phyloP scores from a whole-genome alignment of 2,329 filamentous ascomycete species.

The Colletotrichum costaricense region DNA sequence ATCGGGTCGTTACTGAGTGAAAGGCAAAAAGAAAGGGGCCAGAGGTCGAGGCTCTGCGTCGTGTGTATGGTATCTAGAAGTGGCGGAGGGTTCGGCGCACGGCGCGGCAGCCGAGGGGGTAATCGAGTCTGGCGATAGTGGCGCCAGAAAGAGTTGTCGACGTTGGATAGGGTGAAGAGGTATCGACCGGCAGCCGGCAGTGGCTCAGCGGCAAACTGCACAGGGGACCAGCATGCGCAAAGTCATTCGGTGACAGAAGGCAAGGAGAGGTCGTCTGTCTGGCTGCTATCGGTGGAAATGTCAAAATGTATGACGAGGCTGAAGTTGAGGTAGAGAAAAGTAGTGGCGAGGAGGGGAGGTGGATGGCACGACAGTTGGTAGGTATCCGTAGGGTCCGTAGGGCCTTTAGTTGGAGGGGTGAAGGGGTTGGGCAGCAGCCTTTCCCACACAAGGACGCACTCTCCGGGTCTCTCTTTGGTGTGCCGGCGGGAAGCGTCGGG shows the following conservation, averaged over 20 bases:
- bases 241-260: constrained; percentile 18
- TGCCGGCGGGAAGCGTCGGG: neutral
- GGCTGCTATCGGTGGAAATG: neutral
- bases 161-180: neutral
- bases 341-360: neutral
- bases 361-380: neutral
- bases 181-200: constrained; percentile 24
- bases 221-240: constrained; percentile 21
- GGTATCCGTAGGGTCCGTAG: neutral
- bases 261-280: neutral
- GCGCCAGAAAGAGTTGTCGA: neutral
- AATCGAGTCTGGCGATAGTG: constrained; percentile 9
- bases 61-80: constrained; percentile 5
- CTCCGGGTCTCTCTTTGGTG: neutral
- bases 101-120: constrained; percentile 5
- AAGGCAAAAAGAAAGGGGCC: neutral
- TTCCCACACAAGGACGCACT: neutral
- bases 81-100: neutral
- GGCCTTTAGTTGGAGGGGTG: neutral
- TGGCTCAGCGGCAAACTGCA: constrained; percentile 32
- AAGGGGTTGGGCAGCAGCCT: constrained; percentile 6
- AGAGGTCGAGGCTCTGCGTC: constrained; percentile 7
- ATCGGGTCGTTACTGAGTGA: constrained; percentile 13
- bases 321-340: too few relatives aligned
- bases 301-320: neutral